These are phyloP conservation scores for Pythium apleroticum DNA, from an alignment of 352 stramenopile genomes.

Conservation along the genomic window DNA sequence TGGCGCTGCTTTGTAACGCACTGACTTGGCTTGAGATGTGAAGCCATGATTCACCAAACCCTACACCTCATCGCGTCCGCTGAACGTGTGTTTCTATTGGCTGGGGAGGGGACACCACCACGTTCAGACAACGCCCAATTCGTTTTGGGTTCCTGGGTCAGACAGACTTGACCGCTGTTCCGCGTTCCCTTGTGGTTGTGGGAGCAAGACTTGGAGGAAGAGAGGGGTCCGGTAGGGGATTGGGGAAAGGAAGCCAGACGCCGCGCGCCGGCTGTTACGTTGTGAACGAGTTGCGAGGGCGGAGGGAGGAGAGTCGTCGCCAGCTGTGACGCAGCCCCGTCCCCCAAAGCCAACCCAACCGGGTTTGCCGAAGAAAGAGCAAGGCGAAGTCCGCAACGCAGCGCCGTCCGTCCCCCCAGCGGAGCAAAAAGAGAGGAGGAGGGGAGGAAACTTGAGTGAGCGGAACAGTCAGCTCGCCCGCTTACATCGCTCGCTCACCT, in stretches of 20 bases:
- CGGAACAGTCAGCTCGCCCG: not conserved
- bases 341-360: not conserved
- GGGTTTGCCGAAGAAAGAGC: not conserved
- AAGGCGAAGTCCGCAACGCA: not conserved
- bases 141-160: not conserved
- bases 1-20: constrained; percentile 6
- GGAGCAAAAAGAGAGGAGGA: constrained; percentile 8
- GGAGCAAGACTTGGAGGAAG: constrained; percentile 5
- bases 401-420: not conserved
- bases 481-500: not conserved
- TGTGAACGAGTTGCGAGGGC: constrained; percentile 3
- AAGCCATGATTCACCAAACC: constrained; percentile 7
- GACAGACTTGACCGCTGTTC: not conserved
- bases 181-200: constrained; percentile 3
- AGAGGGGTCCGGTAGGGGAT: constrained; percentile 5
- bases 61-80: constrained; percentile 5
- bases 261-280: constrained; percentile 12
- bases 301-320: constrained; percentile 6
- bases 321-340: constrained; percentile 18
- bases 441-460: constrained; percentile 10
- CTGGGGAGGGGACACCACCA: constrained; percentile 18
- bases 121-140: constrained; percentile 13
- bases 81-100: constrained; percentile 9
- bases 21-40: constrained; percentile 4
- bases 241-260: constrained; percentile 16